These are phyloP conservation scores for Pseudopithomyces chartarum DNA, from an alignment of 2,329 filamentous ascomycete species.

Conservation along the genomic window DNA sequence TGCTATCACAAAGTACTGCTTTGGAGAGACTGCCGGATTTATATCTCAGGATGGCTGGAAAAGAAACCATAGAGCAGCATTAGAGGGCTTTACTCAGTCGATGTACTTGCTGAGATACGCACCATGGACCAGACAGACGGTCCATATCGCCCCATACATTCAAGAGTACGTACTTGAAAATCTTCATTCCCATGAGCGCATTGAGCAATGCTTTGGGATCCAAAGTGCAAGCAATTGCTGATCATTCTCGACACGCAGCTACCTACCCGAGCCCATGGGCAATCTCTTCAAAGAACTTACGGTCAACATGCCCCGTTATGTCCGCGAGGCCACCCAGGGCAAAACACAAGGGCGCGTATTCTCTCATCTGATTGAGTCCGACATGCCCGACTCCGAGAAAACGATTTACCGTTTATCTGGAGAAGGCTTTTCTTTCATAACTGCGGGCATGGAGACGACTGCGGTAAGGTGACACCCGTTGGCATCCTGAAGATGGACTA, in stretches of 20 bases:
- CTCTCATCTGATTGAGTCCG: neutral
- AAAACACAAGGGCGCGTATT: neutral
- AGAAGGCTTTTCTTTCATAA: slow-evolving; percentile 9
- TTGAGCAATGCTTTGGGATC: neutral
- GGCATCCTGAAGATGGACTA: slow-evolving; percentile 1
- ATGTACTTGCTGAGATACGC: neutral
- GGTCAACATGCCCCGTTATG: neutral
- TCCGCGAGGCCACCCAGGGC: neutral
- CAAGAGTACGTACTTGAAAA: neutral
- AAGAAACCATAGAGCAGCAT: neutral
- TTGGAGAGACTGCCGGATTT: neutral
- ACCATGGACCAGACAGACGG: neutral
- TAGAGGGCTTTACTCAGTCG: neutral
- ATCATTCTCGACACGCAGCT: neutral
- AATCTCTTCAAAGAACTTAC: slow-evolving; percentile 1
- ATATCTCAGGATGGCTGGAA: slow-evolving; percentile 1
- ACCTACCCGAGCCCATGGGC: neutral
- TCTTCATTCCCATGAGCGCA: neutral
- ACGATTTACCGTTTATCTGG: slow-evolving; percentile 6
- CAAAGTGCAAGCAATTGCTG: neutral
- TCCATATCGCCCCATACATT: neutral
- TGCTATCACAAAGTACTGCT: neutral
- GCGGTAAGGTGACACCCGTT: slow-evolving; percentile 6
- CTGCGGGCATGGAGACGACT: slow-evolving; percentile 11
- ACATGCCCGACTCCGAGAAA: slow-evolving; percentile 8